Evolutionary conservation across 2,329 filamentous ascomycete species (phyloP), one percentile per base, ranked within the genome.

Genomic region (Penicillium palitans): DNA sequence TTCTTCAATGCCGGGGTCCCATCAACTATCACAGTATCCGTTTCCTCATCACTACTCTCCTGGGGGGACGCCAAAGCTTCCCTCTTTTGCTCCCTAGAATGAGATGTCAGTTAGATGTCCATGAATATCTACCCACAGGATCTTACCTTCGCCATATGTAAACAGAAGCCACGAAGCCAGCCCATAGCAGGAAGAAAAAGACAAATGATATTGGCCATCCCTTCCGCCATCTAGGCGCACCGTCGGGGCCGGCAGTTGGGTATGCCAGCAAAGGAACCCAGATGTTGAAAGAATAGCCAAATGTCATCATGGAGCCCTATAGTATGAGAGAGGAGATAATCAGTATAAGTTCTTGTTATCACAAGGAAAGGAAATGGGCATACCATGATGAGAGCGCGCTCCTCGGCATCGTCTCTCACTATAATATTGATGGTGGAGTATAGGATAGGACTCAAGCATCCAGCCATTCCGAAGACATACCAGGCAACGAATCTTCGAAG

Each of bases 141-240:
- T 7, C 27, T 44, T 58, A 68, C 61, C 66, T 55, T 61, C 59
- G 52, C 49, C 68, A 56, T 42, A 70, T 46, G 2, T 69, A 10
- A 44, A 68, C 41, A 4, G 67, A 51, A 9, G 62, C 35, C 21
- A 71, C 51, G 27, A 70, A 71, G 0, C 66, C 65, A 41, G 65
- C 61, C 79, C 78, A 82, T 24, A 80, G 70, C 4, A 80, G 64
- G 44, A 79, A 68, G 37, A 77, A 75, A 51, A 83, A 83, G 0
- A 73, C 75, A 48, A 82, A 74, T 2, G 78, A 75, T 6, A 81
- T 75, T 0, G 79, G 78, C 72, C 80, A 83, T 0, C 80, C 80
- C 31, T 79, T 79, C 2, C 67, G 76, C 81, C 80, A 83, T 35
- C 76, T 70, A 0, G 80, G 80, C 0, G 78, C 78, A 3, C 77